These are phyloP conservation scores for Cercospora zeae-maydis DNA, from an alignment of 2,329 filamentous ascomycete species.

Conservation along the genomic window DNA sequence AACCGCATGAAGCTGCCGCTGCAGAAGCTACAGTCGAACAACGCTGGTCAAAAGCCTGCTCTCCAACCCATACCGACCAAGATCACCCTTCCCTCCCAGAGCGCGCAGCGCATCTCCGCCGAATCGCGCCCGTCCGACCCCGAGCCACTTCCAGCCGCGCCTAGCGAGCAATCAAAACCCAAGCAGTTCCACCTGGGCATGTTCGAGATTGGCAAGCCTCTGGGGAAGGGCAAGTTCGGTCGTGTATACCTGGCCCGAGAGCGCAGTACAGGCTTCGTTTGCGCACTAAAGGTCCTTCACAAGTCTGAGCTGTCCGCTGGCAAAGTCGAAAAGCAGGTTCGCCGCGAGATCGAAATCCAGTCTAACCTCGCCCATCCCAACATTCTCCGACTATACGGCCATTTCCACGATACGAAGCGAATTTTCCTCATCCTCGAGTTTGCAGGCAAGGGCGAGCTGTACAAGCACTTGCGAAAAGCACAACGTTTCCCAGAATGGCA, in stretches of 20 bases:
- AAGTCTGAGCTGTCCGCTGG: conserved; percentile 78
- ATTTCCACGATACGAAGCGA: conserved; percentile 85
- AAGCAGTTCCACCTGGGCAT: conserved; percentile 79
- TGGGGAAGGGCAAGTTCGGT: conserved; percentile 85
- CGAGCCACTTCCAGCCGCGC: conserved; percentile 23
- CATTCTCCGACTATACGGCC: conserved; percentile 76
- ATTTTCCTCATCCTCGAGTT: conserved; percentile 87
- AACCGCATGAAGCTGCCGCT: conserved; percentile 69
- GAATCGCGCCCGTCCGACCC: conserved; percentile 30
- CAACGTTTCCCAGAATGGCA: conserved; percentile 80
- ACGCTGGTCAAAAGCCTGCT: conserved; percentile 45
- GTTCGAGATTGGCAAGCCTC: conserved; percentile 85
- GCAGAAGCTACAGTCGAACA: conserved; percentile 80
- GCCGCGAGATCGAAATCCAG: conserved; percentile 86
- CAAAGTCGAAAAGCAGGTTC: conserved; percentile 80
- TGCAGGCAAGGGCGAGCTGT: conserved; percentile 79
- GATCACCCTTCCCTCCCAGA: conserved; percentile 65
- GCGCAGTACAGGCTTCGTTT: conserved; percentile 74
- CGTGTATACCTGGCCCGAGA: conserved; percentile 82
- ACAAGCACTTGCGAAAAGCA: conserved; percentile 78
- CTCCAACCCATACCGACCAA: conserved; percentile 53
- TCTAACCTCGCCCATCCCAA: conserved; percentile 83
- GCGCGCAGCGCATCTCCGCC: conserved; percentile 48
- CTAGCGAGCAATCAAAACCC: conserved; percentile 38
- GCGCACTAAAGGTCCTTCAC: conserved; percentile 80